These are phyloP conservation scores for Pontederia crassipes DNA, from an alignment of 176 grass and related monocot genomes.

Conservation along the genomic window DNA sequence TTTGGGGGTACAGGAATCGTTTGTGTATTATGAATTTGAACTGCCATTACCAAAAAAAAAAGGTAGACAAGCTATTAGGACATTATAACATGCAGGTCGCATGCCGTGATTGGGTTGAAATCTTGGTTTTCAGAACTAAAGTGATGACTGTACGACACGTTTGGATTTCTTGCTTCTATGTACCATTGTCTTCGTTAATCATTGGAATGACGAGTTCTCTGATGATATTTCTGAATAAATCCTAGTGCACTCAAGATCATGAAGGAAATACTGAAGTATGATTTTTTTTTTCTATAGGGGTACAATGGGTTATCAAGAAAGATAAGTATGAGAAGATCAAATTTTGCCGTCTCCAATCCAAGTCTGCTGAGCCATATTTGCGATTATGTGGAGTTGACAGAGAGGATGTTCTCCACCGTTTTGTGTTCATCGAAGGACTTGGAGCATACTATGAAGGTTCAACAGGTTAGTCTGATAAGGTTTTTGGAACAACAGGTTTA, in stretches of 20 bases:
- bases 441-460: slow-evolving; percentile 76
- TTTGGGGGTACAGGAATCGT: no score
- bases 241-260: not conserved
- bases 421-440: slow-evolving; percentile 79
- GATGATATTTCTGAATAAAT: not conserved
- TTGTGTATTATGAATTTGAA: no score
- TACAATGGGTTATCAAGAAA: slow-evolving; percentile 65
- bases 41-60: no score
- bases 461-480: slow-evolving; percentile 28
- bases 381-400: slow-evolving; percentile 52
- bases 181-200: no score
- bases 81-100: no score
- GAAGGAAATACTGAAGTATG: not conserved
- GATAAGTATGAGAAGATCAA: slow-evolving; percentile 86
- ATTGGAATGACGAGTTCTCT: no score
- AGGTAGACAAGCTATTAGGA: no score
- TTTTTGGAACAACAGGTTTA: not conserved
- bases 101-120: no score
- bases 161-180: no score
- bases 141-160: no score
- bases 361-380: slow-evolving; percentile 80
- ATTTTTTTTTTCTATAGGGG: slow-evolving; percentile 36
- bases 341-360: slow-evolving; percentile 92
- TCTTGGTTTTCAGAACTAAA: no score
- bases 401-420: slow-evolving; percentile 65